Base-by-base conservation (phyloP, 306 rosid species). In the Vigna hirtella region DNA sequence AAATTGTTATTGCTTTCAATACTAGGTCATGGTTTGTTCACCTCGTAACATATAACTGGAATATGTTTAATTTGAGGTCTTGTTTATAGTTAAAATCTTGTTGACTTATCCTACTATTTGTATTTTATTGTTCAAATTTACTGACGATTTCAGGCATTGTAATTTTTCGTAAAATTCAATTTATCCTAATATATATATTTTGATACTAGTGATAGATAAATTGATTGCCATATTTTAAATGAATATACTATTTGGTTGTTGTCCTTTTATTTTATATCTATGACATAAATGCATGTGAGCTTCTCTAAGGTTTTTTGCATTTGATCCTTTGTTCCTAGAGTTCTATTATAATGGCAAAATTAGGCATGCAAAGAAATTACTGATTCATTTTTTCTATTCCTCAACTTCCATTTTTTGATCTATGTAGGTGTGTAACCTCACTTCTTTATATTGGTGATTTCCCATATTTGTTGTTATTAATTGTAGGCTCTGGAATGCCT, bases 401-500 rank as follows among this genome's bases (percentile, higher is more conserved):
- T 28, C 49, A 36, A 36, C 49, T 50, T 70, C 61, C 42, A 6
- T 30, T 30, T 30, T 4, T 30, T 30, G 26, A 20, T 70, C 48
- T 18, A 53, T 76, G 15, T 24, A 30, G 51, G 18, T 61, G 18
- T 43, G 28, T 8, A 9, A 28, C 20, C 47, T 13, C 69, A 18
- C 12, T 45, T 17, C 69, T 49, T 36, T 17, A 18, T 47, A 48
- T 76, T 38, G 45, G 17, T 26, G 36, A 55, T 72, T 53, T 78
- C 20, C 40, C 53, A 56, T 63, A 20, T 43, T 40, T 38, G 11
- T 73, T 7, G 53, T 70, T 22, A 15, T 42, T 58, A 66, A 65
- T 66, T 66, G 48, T 62, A 86, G 89, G 89, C 86, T 75, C 66
- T 86, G 78, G 89, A 86, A 67, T 83, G 89, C 85, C 79, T 86